Evolutionary conservation across 352 stramenopile species (phyloP).

Genomic region (Phytophthora capsici): DNA sequence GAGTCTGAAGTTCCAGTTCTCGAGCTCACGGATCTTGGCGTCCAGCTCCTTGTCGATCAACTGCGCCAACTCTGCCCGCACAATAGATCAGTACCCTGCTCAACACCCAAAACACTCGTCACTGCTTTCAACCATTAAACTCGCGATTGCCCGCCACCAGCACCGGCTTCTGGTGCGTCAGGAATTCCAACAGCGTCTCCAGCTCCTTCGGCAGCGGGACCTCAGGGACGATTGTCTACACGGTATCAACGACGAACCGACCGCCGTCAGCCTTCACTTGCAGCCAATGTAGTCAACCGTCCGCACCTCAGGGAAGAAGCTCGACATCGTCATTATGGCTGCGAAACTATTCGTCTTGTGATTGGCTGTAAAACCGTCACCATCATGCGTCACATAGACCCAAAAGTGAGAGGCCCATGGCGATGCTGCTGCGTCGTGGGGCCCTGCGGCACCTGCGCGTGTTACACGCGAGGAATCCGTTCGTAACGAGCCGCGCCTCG

Average conservation of each 20-base stretch:
- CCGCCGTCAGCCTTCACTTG: background rate
- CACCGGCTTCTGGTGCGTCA: constrained; percentile 53
- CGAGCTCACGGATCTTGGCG: constrained; percentile 72
- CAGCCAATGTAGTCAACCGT: background rate
- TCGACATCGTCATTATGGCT: constrained; percentile 21
- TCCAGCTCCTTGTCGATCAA: constrained; percentile 76
- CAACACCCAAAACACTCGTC: background rate
- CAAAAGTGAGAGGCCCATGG: constrained; percentile 16
- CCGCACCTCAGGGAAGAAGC: constrained; percentile 33
- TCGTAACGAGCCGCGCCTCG: constrained; percentile 19
- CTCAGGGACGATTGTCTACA: constrained; percentile 58
- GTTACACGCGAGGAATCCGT: background rate
- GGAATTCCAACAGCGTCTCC: constrained; percentile 62
- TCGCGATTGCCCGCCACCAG: constrained; percentile 44
- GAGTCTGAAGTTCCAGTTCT: constrained; percentile 85
- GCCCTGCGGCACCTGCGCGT: constrained; percentile 15
- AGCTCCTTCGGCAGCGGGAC: constrained; percentile 61
- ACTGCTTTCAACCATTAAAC: constrained; percentile 39
- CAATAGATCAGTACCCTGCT: background rate
- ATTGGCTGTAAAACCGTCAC: constrained; percentile 20
- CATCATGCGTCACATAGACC: constrained; percentile 10
- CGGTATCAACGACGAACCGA: background rate
- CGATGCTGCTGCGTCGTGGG: constrained; percentile 31
- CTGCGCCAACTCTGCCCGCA: constrained; percentile 46
- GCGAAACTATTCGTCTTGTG: background rate